Conservation (phyloP, 768 basidiomycete genomes). For the Lactarius indigo region DNA sequence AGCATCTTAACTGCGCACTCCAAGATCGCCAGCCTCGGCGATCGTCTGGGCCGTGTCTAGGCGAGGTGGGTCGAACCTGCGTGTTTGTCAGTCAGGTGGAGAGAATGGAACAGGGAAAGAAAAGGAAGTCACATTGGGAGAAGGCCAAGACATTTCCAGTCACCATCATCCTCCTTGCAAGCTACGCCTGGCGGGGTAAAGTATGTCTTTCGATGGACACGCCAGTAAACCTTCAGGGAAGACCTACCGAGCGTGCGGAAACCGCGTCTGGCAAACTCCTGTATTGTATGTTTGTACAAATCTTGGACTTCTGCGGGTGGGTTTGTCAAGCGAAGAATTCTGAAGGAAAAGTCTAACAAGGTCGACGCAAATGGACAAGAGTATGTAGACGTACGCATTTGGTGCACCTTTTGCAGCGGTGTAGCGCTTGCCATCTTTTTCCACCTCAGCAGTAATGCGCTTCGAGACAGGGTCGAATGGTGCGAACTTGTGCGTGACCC, state of each 20-base stretch:
- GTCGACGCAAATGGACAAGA: background rate
- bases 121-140: slow-evolving; percentile 23
- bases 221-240: background rate
- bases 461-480: slow-evolving; percentile 52
- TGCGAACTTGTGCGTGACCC: slow-evolving; percentile 44
- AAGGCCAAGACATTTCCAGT: slow-evolving; percentile 45
- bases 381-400: slow-evolving; percentile 33
- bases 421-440: slow-evolving; percentile 41
- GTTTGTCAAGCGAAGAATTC: slow-evolving; percentile 41
- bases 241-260: slow-evolving; percentile 40
- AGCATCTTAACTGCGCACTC: slow-evolving; percentile 50
- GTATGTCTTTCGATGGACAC: background rate
- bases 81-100: slow-evolving; percentile 22
- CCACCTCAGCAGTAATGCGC: slow-evolving; percentile 47
- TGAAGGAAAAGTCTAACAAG: slow-evolving; percentile 12
- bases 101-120: background rate
- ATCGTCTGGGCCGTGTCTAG: slow-evolving; percentile 44
- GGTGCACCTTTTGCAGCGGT: slow-evolving; percentile 47
- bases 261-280: slow-evolving; percentile 41
- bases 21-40: slow-evolving; percentile 41
- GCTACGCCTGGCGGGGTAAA: slow-evolving; percentile 35
- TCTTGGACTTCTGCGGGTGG: slow-evolving; percentile 34
- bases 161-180: slow-evolving; percentile 40
- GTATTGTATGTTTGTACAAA: slow-evolving; percentile 35
- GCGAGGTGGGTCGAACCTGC: slow-evolving; percentile 47